Percentiles rank a stretch among this genome's conserved stretches.
phyloP scores from a whole-genome alignment of 345 rosid species.

The Corchorus olitorius region DNA sequence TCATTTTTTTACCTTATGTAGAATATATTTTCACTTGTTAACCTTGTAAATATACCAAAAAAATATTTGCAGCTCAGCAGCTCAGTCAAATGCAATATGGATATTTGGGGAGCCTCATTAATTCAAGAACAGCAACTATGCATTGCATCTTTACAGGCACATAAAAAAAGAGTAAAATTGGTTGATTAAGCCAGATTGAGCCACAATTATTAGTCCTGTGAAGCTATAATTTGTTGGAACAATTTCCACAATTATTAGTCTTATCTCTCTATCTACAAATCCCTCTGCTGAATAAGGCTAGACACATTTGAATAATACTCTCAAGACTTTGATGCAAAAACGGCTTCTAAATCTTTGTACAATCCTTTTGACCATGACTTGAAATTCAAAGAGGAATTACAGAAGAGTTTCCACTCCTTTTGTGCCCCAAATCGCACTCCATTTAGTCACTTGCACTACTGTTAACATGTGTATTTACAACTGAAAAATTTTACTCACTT shows the following conservation, averaged over 20 bases:
- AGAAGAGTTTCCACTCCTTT: conserved; percentile 67
- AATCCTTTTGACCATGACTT: conserved; percentile 56
- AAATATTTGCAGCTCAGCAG: too few species aligned
- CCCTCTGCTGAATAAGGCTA: not conserved
- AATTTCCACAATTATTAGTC: not conserved
- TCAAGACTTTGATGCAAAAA: conserved; percentile 65
- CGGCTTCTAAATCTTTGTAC: conserved; percentile 80
- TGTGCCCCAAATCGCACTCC: conserved; percentile 73
- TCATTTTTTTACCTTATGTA: too few species aligned
- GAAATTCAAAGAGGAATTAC: conserved; percentile 51
- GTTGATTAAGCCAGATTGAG: not conserved
- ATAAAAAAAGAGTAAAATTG: too few species aligned
- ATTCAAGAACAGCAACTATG: too few species aligned
- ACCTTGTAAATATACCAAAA: too few species aligned
- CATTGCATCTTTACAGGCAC: too few species aligned
- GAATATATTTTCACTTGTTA: too few species aligned
- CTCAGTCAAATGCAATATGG: too few species aligned
- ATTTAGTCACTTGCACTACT: conserved; percentile 34
- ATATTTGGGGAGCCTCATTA: too few species aligned
- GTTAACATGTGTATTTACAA: not conserved
- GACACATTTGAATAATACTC: not conserved
- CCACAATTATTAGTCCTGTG: not conserved
- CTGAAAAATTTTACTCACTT: conserved; percentile 48
- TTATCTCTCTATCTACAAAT: not conserved
- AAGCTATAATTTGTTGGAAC: not conserved